Conservation (phyloP, 805 yeast genomes). For the Yarrowia bubula region DNA sequence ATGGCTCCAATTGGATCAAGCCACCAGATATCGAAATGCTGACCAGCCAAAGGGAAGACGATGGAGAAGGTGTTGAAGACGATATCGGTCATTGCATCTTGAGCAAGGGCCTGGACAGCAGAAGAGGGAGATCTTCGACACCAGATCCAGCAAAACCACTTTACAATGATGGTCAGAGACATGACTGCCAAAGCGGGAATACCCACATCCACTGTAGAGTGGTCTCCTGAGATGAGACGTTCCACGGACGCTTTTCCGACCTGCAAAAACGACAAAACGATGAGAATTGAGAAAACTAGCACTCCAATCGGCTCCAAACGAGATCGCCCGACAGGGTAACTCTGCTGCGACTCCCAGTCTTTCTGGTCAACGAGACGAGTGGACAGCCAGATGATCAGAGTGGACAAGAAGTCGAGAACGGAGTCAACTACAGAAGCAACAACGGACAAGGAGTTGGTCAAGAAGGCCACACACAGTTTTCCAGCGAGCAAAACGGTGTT, state of each 20-base stretch:
- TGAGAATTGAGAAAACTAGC: slow-evolving; percentile 66
- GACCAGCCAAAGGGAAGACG: slow-evolving; percentile 64
- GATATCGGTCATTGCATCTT: slow-evolving; percentile 77
- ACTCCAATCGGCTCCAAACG: slow-evolving; percentile 79
- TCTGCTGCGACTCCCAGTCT: slow-evolving; percentile 46
- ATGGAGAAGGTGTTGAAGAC: slow-evolving; percentile 70
- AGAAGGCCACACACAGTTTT: slow-evolving; percentile 56
- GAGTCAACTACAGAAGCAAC: slow-evolving; percentile 80
- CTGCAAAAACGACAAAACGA: slow-evolving; percentile 67
- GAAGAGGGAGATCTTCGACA: slow-evolving; percentile 60
- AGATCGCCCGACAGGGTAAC: slow-evolving; percentile 66
- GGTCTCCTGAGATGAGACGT: slow-evolving; percentile 46
- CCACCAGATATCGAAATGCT: slow-evolving; percentile 59
- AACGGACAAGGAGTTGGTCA: slow-evolving; percentile 70
- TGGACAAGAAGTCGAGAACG: slow-evolving; percentile 67
- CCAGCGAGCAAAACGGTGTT: slow-evolving; percentile 58
- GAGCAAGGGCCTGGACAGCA: slow-evolving; percentile 75
- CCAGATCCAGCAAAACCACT: slow-evolving; percentile 61
- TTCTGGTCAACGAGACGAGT: slow-evolving; percentile 45
- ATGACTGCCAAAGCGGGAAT: slow-evolving; percentile 55
- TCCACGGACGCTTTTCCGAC: slow-evolving; percentile 64
- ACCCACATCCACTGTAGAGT: slow-evolving; percentile 48
- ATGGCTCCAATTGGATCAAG: slow-evolving; percentile 74
- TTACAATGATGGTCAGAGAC: slow-evolving; percentile 59
- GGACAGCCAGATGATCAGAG: slow-evolving; percentile 65